Evolutionary conservation across 108 stramenopile genomes (phyloP).

Genomic region (Cyclostephanos invisitatus): DNA sequence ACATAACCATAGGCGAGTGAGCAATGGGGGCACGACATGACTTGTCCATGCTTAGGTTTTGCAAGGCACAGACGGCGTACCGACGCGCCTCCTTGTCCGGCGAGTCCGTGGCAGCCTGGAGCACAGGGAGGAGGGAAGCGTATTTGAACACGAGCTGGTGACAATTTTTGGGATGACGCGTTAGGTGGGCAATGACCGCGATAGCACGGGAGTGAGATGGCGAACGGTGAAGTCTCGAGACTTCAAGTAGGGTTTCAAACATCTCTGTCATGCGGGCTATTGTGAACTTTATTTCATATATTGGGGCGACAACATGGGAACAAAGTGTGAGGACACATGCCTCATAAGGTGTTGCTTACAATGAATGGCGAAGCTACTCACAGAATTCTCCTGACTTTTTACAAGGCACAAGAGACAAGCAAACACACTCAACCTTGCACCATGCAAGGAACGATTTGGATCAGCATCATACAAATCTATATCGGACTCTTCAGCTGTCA

Average conservation of each 20-base stretch:
- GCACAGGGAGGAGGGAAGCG: slow-evolving; percentile 52
- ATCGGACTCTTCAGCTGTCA: slow-evolving; percentile 18
- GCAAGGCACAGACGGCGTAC: slow-evolving; percentile 72
- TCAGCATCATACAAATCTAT: slow-evolving; percentile 59
- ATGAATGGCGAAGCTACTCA: slow-evolving; percentile 28
- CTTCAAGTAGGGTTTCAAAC: slow-evolving; percentile 52
- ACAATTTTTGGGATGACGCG: slow-evolving; percentile 74
- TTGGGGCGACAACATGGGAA: slow-evolving; percentile 5
- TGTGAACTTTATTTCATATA: slow-evolving; percentile 35
- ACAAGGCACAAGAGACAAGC: slow-evolving; percentile 65
- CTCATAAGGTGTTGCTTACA: not conserved
- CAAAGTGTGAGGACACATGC: not conserved
- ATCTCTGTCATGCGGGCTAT: slow-evolving; percentile 54
- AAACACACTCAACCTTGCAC: slow-evolving; percentile 66
- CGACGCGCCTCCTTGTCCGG: slow-evolving; percentile 53
- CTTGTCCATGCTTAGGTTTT: slow-evolving; percentile 80
- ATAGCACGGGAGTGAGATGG: slow-evolving; percentile 69
- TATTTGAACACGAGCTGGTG: slow-evolving; percentile 68
- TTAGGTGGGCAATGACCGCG: slow-evolving; percentile 65
- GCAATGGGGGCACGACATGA: slow-evolving; percentile 73
- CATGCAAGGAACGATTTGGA: slow-evolving; percentile 58
- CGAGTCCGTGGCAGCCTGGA: slow-evolving; percentile 65
- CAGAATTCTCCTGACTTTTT: slow-evolving; percentile 83
- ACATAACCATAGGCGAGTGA: slow-evolving; percentile 53
- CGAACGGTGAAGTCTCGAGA: slow-evolving; percentile 62